A percentile compares a stretch with the other conserved stretches of the same genome.
phyloP scores from a whole-genome alignment of 208 protist genomes.

The Trypanosoma scelopori region DNA sequence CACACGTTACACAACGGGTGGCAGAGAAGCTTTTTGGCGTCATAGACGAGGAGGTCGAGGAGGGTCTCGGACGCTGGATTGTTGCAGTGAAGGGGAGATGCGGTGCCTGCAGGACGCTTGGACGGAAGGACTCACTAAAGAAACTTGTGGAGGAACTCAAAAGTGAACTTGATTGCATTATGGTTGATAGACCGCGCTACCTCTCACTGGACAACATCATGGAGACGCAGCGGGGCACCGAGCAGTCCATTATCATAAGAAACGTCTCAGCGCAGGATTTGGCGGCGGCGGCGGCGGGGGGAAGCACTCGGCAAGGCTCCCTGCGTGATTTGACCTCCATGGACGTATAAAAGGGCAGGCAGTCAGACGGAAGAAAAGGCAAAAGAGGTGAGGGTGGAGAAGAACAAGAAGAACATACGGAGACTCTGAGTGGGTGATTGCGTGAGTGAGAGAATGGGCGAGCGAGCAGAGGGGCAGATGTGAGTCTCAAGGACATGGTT shows the following conservation, averaged over 20 bases:
- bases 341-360: not conserved
- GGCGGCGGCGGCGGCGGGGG: not conserved
- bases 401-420: not conserved
- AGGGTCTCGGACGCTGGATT: constrained; percentile 41
- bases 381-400: not conserved
- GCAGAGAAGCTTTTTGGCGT: constrained; percentile 51
- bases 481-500: no score
- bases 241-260: constrained; percentile 60
- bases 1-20: constrained; percentile 47
- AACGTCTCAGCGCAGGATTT: constrained; percentile 39
- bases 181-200: constrained; percentile 56
- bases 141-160: constrained; percentile 52
- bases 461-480: no score
- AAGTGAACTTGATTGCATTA: constrained; percentile 40
- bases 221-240: constrained; percentile 19
- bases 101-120: constrained; percentile 42
- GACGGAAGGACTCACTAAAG: constrained; percentile 40
- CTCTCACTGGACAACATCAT: constrained; percentile 38
- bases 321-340: not conserved
- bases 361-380: not conserved
- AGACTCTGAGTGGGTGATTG: no score
- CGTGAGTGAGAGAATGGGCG: no score
- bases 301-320: not conserved
- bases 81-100: constrained; percentile 22
- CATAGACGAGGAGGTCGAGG: constrained; percentile 52